Evolutionary conservation across 352 stramenopile species (phyloP).

Genomic region (Peronospora belbahrii): DNA sequence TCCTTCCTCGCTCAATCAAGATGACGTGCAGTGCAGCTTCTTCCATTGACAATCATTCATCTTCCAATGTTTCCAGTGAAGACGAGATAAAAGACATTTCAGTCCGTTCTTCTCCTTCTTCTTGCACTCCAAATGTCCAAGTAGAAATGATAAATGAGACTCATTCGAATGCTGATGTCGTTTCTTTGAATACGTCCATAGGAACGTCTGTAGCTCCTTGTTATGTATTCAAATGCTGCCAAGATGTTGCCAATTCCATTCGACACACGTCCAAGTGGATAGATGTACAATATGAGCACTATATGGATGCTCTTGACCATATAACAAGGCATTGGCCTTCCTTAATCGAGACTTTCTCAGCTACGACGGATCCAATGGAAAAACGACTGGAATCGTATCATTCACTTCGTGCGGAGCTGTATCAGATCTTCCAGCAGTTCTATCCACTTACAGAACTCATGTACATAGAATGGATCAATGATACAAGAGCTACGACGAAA

Average conservation of each 20-base stretch:
- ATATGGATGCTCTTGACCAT: conserved; percentile 26
- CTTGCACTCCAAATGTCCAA: conserved; percentile 3
- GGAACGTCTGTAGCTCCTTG: background rate
- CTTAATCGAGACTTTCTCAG: conserved; percentile 1
- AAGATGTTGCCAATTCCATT: conserved; percentile 7
- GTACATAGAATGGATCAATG: conserved; percentile 47
- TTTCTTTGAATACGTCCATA: background rate
- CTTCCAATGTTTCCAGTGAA: conserved; percentile 41
- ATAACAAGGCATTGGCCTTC: conserved; percentile 27
- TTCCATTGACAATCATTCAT: conserved; percentile 17
- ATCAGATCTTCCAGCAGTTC: background rate
- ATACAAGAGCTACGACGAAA: conserved; percentile 6
- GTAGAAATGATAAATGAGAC: conserved; percentile 30
- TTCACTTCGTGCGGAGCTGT: conserved; percentile 29
- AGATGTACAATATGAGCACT: conserved; percentile 32
- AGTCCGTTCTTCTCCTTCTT: background rate
- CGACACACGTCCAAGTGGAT: conserved; percentile 2
- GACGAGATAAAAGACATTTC: conserved; percentile 23
- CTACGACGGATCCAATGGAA: too few relatives aligned
- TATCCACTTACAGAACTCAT: conserved; percentile 55
- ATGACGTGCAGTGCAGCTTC: conserved; percentile 16
- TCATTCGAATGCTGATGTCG: background rate
- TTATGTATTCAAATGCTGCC: conserved; percentile 16
- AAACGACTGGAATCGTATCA: conserved; percentile 14
- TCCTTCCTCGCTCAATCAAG: too few relatives aligned